phyloP scores from a whole-genome alignment of 352 stramenopile genomes.

The Globisporangium rhizosaccharum region DNA sequence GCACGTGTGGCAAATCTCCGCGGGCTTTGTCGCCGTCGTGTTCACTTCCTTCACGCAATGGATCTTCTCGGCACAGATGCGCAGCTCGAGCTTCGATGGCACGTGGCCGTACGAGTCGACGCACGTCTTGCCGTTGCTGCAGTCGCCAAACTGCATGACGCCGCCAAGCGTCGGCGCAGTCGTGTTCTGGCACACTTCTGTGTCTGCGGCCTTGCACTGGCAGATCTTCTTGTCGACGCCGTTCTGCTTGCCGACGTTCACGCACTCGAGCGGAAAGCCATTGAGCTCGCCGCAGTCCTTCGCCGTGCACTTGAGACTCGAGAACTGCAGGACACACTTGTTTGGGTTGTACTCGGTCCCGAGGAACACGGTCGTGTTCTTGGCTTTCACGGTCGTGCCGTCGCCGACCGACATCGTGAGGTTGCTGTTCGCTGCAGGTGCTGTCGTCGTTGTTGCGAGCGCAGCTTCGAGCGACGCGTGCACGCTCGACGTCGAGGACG shows the following conservation, averaged over 20 bases:
- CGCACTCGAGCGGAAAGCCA: slow-evolving; percentile 61
- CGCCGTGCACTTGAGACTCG: slow-evolving; percentile 45
- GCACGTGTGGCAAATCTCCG: slow-evolving; percentile 76
- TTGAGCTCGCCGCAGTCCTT: slow-evolving; percentile 63
- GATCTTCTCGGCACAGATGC: slow-evolving; percentile 63
- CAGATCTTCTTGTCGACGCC: slow-evolving; percentile 65
- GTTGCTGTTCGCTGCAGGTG: slow-evolving; percentile 11
- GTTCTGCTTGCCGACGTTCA: slow-evolving; percentile 51
- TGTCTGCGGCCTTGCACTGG: slow-evolving; percentile 39
- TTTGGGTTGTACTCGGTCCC: slow-evolving; percentile 65
- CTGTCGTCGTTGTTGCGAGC: slow-evolving; percentile 5
- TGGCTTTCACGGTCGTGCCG: slow-evolving; percentile 48
- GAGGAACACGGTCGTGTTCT: slow-evolving; percentile 46
- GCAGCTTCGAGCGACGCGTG: not conserved
- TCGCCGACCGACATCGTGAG: slow-evolving; percentile 57
- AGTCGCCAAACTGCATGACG: slow-evolving; percentile 64
- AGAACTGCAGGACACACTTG: slow-evolving; percentile 67
- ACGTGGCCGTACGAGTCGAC: slow-evolving; percentile 64
- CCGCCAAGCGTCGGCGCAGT: slow-evolving; percentile 27
- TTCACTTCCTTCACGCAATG: slow-evolving; percentile 71
- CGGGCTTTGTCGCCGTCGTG: slow-evolving; percentile 48
- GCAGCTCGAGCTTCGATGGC: slow-evolving; percentile 34
- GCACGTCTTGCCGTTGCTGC: slow-evolving; percentile 37
- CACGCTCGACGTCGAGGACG: not conserved
- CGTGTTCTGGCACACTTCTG: slow-evolving; percentile 44